Conservation (phyloP, 768 basidiomycete genomes). For the Rhizopogon vesiculosus region DNA sequence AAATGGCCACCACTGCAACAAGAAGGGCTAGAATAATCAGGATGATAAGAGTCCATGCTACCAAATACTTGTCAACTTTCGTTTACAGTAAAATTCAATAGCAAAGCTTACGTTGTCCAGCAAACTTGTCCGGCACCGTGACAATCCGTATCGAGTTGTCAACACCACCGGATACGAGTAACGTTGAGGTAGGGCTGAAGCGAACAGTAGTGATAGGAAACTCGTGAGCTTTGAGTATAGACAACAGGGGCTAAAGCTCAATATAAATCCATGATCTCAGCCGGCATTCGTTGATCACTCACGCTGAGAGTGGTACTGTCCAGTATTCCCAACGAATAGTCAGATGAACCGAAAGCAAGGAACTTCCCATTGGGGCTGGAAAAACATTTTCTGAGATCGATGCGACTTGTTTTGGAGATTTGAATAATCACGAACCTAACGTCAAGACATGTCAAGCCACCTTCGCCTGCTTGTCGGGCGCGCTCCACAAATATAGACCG, state of each 20-base stretch:
- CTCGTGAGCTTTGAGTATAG: slow-evolving; percentile 91
- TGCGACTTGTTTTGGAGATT: slow-evolving; percentile 3
- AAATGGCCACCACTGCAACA: slow-evolving; percentile 37
- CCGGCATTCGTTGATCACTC: slow-evolving; percentile 18
- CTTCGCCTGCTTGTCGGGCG: slow-evolving; percentile 69
- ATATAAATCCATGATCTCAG: neutral
- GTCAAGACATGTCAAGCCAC: slow-evolving; percentile 84
- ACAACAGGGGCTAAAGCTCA: slow-evolving; percentile 66
- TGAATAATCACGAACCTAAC: slow-evolving; percentile 54
- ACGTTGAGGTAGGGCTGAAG: slow-evolving; percentile 79
- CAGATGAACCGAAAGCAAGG: slow-evolving; percentile 84
- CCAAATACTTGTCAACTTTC: slow-evolving; percentile 5
- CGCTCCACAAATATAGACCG: slow-evolving; percentile 56
- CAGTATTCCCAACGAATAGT: slow-evolving; percentile 78
- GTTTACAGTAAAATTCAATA: slow-evolving; percentile 7
- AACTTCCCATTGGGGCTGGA: slow-evolving; percentile 74
- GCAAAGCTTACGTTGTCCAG: slow-evolving; percentile 45
- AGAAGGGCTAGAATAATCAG: slow-evolving; percentile 39
- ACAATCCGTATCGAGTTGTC: slow-evolving; percentile 85
- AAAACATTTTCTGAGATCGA: slow-evolving; percentile 3
- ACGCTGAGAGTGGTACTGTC: slow-evolving; percentile 79
- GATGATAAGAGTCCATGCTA: slow-evolving; percentile 37
- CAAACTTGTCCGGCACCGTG: slow-evolving; percentile 56
- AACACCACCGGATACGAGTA: slow-evolving; percentile 86
- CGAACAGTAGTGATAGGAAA: slow-evolving; percentile 87